Evolutionary conservation across 208 protist genomes (phyloP).

Genomic region (Crithidia mellificae): DNA sequence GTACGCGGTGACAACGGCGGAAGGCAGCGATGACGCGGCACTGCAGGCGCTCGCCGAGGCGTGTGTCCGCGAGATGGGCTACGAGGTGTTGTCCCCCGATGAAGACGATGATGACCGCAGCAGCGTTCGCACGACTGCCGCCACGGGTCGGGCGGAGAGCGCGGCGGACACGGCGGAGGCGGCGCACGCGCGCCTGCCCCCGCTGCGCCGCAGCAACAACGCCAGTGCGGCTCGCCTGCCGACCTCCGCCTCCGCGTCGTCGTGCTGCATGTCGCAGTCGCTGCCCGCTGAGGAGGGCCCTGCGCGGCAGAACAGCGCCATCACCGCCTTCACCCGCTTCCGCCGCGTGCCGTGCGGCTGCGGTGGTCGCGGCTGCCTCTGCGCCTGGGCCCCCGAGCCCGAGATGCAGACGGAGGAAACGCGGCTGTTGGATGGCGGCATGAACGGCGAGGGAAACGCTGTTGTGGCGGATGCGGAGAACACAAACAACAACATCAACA

Average conservation of each 20-base stretch:
- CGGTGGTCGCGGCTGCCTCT: conserved; percentile 32
- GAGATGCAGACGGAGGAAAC: conserved; percentile 33
- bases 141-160: too few relatives aligned
- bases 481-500: neutral
- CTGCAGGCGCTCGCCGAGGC: neutral
- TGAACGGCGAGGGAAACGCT: too few relatives aligned
- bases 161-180: neutral
- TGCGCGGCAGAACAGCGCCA: conserved; percentile 1
- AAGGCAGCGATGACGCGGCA: neutral
- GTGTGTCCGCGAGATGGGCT: conserved; percentile 27
- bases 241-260: conserved; percentile 2
- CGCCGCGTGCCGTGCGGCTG: conserved; percentile 34
- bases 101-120: neutral
- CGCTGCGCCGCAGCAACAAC: conserved; percentile 18
- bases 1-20: neutral
- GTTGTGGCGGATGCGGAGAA: neutral
- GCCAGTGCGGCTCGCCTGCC: neutral
- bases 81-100: conserved; percentile 8
- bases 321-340: conserved; percentile 4
- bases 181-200: neutral
- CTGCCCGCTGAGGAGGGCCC: neutral
- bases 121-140: too few relatives aligned
- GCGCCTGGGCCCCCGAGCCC: conserved; percentile 24
- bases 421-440: conserved; percentile 9
- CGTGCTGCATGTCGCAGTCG: conserved; percentile 7